Evolutionary conservation across 768 basidiomycete species (phyloP), one percentile per base, ranked within the genome.

Genomic region (Mycena latifolia): DNA sequence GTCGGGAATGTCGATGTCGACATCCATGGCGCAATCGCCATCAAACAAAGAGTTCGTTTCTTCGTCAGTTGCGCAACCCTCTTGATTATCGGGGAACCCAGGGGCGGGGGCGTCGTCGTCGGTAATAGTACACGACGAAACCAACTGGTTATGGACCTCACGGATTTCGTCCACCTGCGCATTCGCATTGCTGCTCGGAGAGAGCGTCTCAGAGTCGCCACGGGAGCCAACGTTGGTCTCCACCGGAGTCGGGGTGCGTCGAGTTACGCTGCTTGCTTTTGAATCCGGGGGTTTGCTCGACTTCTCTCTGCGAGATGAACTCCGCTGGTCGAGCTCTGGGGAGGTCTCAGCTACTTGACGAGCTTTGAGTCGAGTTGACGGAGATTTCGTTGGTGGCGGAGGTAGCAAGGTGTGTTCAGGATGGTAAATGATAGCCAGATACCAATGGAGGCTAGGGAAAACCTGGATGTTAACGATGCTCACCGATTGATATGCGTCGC

Each of bases 341-440:
- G 64, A 31, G 27, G 56, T 39, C 46, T 54, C 65, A 14, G 48
- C 41, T 27, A 48, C 60, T 46, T 52, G 18, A 9, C 71, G 69
- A 18, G 52, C 65, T 64, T 64, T 69, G 17, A 61, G 60, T 31
- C 71, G 63, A 31, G 73, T 70, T n/a, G 50, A 24, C 9, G 65
- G 66, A 10, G 71, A 57, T 31, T 55, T 61, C 37, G 24, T 62
- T 10, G 62, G 51, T 17, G 61, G 61, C 12, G 78, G 79, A 29
- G 84, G 81, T n/a, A 84, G 80, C 15, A 89, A 82, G 37, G 84
- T 76, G 66, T 74, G 92, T 57, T 87, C 88, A 0, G 98, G 97
- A 64, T 92, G 89, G 76, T 89, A 92, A 69, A 99, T 97, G 66
- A 99, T 89, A 18, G 94, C 96, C 43, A 99, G 87, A 77, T 98